Evolutionary conservation across 305 asterid genomes (phyloP), one percentile per base, ranked within the genome.

Genomic region (Solanum aculeatissimum): DNA sequence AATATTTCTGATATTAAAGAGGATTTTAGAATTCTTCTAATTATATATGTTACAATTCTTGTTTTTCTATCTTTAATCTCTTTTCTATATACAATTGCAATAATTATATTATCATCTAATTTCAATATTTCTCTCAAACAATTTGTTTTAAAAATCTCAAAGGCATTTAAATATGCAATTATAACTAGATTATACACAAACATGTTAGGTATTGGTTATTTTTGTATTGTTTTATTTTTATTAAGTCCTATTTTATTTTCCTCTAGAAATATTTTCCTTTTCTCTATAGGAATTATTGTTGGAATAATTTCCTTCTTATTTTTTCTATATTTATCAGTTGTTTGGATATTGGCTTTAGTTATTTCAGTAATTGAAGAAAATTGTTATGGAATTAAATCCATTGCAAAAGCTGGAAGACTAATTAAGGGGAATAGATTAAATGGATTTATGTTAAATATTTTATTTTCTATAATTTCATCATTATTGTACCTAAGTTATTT

Each of bases 331-430:
- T 72, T 93, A 47, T 21, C n/a, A 9, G 87, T 88, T 10, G 53
- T 88, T 49, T 93, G 93, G 94, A 19, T 11, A 10, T 23, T 93
- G 75, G 86, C 93, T 8, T 25, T 93, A 13, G 89, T 91, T 12
- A 89, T 92, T 71, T 88, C 97, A 0, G 90, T 91, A 40, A 27
- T 90, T 1, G 97, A 93, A 85, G 92, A 92, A 51, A 42, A 88
- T 15, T 87, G 32, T 25, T 86, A 86, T 16, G 97, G 95, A 16
- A 5, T 91, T 14, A 85, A 88, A 66, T 92, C 95, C 4, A 55
- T 93, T 5, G 89, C 81, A 12, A 87, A 83, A 86, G 92, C 92
- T 16, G 87, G 88, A 2, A 51, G 13, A 38, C 87, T 93, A 5
- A 87, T 90, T 45, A 87, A 91, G 85, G 95, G 96, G 57, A 88